Evolutionary conservation across 78 protist genomes (phyloP).

Genomic region (Monocercomonoides exilis): DNA sequence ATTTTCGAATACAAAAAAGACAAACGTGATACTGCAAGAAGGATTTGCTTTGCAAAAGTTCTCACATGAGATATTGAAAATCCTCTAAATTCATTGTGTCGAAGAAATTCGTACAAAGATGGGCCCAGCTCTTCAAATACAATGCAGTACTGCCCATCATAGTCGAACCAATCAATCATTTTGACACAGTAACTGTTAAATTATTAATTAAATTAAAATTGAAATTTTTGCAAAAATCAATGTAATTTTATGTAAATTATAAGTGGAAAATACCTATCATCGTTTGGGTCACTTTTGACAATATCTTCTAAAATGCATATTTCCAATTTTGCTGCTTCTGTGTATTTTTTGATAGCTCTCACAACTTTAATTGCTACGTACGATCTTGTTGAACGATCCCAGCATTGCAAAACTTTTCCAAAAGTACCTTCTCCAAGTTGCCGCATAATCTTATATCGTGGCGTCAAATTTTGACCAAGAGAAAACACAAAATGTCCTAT

Average conservation of each 20-base stretch:
- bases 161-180: slow-evolving; percentile 20
- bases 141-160: neutral
- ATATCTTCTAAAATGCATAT: slow-evolving; percentile 1
- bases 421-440: slow-evolving; percentile 24
- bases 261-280: neutral
- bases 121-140: slow-evolving; percentile 14
- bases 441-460: slow-evolving; percentile 16
- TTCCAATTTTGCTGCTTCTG: slow-evolving; percentile 25
- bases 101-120: slow-evolving; percentile 15
- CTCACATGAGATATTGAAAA: slow-evolving; percentile 11
- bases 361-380: slow-evolving; percentile 32
- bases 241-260: neutral
- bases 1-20: neutral
- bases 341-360: slow-evolving; percentile 10
- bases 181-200: neutral
- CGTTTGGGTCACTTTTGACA: neutral
- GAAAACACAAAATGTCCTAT: slow-evolving; percentile 7
- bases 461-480: neutral
- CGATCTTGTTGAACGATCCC: slow-evolving; percentile 9
- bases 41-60: neutral
- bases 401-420: slow-evolving; percentile 23
- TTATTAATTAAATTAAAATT: neutral
- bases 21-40: neutral
- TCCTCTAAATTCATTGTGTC: slow-evolving; percentile 8
- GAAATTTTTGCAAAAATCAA: too few species aligned